These are phyloP conservation scores for Papiliotrema terrestris DNA, from an alignment of 1,284 basidiomycete species.

Conservation along the genomic window DNA sequence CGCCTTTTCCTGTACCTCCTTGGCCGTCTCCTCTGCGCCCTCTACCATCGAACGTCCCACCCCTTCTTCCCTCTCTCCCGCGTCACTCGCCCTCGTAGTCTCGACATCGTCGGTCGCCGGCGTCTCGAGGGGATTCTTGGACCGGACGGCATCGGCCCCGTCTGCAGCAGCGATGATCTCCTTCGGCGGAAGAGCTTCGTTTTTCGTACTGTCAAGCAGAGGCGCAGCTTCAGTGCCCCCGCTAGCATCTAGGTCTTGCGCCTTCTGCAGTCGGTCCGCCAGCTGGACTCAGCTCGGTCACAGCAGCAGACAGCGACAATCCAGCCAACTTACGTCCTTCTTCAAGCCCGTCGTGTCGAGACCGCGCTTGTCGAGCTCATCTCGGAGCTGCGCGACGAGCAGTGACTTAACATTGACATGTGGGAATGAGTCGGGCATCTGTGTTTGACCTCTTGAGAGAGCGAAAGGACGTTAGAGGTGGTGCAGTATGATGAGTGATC, in stretches of 20 bases:
- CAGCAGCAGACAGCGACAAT: no score
- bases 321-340: constrained; percentile 37
- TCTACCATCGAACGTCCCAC: constrained; percentile 6
- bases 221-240: constrained; percentile 13
- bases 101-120: background rate
- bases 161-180: constrained; percentile 1
- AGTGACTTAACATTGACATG: constrained; percentile 11
- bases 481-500: no score
- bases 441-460: no score
- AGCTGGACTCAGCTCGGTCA: constrained; percentile 19
- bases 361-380: constrained; percentile 41
- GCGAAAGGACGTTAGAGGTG: no score
- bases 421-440: no score
- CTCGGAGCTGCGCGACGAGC: constrained; percentile 46
- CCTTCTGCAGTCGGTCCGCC: constrained; percentile 32
- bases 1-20: constrained; percentile 3
- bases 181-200: constrained; percentile 12
- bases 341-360: constrained; percentile 41
- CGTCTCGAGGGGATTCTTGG: background rate
- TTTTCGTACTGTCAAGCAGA: constrained; percentile 7
- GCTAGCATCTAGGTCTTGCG: constrained; percentile 15
- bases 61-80: constrained; percentile 9
- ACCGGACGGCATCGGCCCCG: no score
- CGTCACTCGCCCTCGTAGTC: constrained; percentile 5
- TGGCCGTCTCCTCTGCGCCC: background rate